phyloP scores from a whole-genome alignment of 2,329 filamentous ascomycete species.

The Metarhizium rileyi region DNA sequence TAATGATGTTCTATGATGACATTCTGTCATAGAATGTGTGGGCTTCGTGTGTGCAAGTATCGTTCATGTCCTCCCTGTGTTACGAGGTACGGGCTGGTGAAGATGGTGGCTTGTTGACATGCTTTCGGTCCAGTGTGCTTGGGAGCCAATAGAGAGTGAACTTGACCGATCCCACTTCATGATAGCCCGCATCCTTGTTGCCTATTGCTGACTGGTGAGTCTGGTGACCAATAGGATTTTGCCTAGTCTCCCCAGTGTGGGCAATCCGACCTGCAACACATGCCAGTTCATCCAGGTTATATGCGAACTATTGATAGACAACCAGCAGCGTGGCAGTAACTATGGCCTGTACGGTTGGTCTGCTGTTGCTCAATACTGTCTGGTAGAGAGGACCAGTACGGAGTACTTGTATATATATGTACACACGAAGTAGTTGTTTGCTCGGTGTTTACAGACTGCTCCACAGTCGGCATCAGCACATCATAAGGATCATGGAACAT shows the following conservation, averaged over 20 bases:
- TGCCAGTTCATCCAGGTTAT: neutral
- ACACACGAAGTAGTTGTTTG: neutral
- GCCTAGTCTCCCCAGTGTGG: neutral
- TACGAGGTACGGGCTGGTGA: neutral
- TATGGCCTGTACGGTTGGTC: neutral
- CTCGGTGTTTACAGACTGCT: neutral
- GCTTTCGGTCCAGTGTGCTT: neutral
- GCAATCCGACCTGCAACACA: neutral
- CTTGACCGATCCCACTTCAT: neutral
- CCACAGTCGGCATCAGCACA: neutral
- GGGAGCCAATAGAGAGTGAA: neutral
- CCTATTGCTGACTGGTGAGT: neutral
- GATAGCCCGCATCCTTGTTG: neutral
- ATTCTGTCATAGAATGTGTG: neutral
- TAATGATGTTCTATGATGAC: neutral
- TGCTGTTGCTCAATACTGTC: neutral
- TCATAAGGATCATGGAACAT: neutral
- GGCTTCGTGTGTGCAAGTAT: neutral
- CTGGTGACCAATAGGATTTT: neutral
- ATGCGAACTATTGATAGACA: neutral
- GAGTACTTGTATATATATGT: too few species aligned
- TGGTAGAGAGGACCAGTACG: neutral
- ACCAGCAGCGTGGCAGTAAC: too few species aligned
- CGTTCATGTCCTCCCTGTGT: neutral
- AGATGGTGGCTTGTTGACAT: neutral